Evolutionary conservation across 495 filamentous ascomycete genomes (phyloP), one percentile per base, ranked within the genome.

Genomic region (Tuber melanosporum): DNA sequence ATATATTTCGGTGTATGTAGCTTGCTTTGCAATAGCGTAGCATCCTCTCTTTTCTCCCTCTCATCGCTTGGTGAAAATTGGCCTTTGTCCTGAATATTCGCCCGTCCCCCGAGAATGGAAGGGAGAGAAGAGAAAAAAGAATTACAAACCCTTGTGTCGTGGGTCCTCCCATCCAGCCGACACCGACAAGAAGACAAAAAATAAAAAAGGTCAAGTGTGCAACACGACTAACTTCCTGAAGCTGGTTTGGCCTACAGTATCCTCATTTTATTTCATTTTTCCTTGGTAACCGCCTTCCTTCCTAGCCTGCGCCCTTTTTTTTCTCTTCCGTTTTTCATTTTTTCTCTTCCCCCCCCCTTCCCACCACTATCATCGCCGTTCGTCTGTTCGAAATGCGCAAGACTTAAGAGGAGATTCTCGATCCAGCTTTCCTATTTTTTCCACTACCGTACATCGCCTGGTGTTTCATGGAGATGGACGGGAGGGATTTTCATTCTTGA

Each of bases 401-500:
- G 57, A 74, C 77, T 42, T 75, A 78, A 32, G 77, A 73, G 73
- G 42, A 49, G 39, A 73, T 70, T 73, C 70, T 79, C 77, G 74
- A 70, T 71, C 77, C 26, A 69, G 70, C 22, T 46, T 70, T 71
- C 78, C 57, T 36, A 66, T 66, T 66, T 66, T 66, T 36, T 79
- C 57, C 78, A 72, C 77, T 70, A 45, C 32, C 32, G 32, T 32
- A 32, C 36, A 77, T 73, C 78, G 78, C 71, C 73, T 80, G 74
- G 66, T 74, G 78, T 79, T 80, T 80, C 77, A 76, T 62, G 41
- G 57, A 52, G 73, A 73, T 44, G 73, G 46, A 76, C 45, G 41
- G 49, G 73, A 80, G 77, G 71, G 73, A 72, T 76, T 80, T 80
- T 80, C 77, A 80, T 80, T 80, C 75, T 62, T n/a, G 78, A 70